These are phyloP conservation scores for Leccinum pachyderme DNA, from an alignment of 1,284 basidiomycete species.

Conservation along the genomic window DNA sequence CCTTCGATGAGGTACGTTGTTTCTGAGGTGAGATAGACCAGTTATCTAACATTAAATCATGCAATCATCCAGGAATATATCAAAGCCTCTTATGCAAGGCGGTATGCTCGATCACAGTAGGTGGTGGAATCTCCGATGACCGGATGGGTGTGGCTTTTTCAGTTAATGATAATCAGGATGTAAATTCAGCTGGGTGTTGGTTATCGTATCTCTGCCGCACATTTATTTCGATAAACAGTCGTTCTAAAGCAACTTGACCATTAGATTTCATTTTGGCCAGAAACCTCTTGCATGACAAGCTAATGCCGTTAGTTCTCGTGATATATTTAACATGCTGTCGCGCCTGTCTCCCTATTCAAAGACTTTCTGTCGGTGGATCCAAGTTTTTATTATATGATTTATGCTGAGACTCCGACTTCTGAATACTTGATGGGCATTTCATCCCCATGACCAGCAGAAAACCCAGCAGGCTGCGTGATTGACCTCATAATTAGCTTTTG, in stretches of 20 bases:
- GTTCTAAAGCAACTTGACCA: not conserved
- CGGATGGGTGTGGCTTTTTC: not conserved
- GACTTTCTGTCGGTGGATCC: too few species aligned
- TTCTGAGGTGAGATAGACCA: too few species aligned
- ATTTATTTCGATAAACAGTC: not conserved
- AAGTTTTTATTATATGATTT: too few species aligned
- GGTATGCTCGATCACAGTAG: conserved; percentile 4
- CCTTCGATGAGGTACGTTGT: conserved; percentile 34
- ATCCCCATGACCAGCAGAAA: not conserved
- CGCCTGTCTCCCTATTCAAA: too few species aligned
- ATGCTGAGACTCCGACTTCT: not conserved
- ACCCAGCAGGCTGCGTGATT: not conserved
- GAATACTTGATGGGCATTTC: not conserved
- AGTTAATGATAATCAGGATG: not conserved
- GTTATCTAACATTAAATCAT: not conserved
- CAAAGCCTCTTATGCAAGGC: not conserved
- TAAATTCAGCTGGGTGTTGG: not conserved
- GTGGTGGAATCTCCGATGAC: not conserved
- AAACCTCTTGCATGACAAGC: not conserved
- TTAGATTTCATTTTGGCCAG: not conserved
- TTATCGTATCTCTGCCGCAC: not conserved
- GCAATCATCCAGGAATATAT: conserved; percentile 13
- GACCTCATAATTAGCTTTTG: not conserved
- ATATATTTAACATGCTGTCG: too few species aligned
- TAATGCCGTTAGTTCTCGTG: too few species aligned